phyloP scores from a whole-genome alignment of 495 filamentous ascomycete genomes.

The Podospora comata region DNA sequence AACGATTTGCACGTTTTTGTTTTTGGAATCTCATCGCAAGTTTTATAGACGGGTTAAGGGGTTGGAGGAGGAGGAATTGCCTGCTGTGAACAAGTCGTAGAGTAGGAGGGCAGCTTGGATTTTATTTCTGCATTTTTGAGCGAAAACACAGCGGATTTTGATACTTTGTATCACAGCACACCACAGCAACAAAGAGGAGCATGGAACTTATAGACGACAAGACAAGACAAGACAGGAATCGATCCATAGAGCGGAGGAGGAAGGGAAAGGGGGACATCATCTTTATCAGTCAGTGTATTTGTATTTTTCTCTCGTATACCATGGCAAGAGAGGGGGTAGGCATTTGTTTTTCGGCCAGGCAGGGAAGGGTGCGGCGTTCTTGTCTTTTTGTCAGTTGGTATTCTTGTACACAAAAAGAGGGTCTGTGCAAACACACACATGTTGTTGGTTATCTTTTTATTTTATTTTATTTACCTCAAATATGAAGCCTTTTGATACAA shows the following conservation, averaged over 20 bases:
- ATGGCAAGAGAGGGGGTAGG: neutral
- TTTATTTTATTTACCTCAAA: neutral
- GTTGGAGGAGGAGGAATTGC: slow-evolving; percentile 29
- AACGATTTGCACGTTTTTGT: slow-evolving; percentile 92
- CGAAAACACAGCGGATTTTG: neutral
- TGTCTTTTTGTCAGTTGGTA: neutral
- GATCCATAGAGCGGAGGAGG: neutral
- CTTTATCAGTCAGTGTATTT: neutral
- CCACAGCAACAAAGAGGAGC: neutral
- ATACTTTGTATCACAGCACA: neutral
- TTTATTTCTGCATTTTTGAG: neutral
- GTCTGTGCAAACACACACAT: neutral
- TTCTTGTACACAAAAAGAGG: neutral
- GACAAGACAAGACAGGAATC: neutral
- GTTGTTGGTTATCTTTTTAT: neutral
- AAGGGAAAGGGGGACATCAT: neutral
- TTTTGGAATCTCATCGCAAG: slow-evolving; percentile 88
- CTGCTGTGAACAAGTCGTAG: neutral
- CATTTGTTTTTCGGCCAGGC: neutral
- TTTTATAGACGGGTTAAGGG: slow-evolving; percentile 53
- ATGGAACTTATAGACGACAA: neutral
- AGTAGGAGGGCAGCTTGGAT: neutral
- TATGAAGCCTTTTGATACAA: slow-evolving; percentile 3
- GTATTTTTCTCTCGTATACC: neutral
- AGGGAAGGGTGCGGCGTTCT: neutral